Evolutionary conservation across 2,329 filamentous ascomycete genomes (phyloP), one percentile per base, ranked within the genome.

Genomic region (Pyricularia sp.): DNA sequence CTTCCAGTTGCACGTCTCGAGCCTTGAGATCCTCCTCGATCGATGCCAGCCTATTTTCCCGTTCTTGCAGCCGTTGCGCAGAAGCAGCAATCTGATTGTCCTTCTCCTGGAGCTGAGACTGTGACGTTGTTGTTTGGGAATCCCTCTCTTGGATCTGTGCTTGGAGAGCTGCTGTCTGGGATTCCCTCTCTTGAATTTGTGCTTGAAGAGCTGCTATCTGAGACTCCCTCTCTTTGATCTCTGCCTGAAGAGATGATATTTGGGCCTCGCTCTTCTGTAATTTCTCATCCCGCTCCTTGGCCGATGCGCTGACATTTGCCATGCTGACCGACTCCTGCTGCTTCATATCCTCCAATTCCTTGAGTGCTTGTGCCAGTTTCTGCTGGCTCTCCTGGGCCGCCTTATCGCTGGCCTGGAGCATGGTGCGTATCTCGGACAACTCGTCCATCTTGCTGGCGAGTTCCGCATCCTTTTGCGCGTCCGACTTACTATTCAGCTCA

Each of bases 401-500:
- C 65, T 71, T 69, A 66, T 78, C 76, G 12, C 73, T 70, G 19
- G 67, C 70, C 33, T 72, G 71, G 49, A 75, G 69, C 64, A 72
- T 67, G 31, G 67, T 65, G 31, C 71, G 70, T 31, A 71, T 71
- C 53, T 72, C 69, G 44, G 84, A 79, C 7, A 89, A 72, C 69
- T 88, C 82, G 19, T 82, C 80, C 64, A 81, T 78, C 70, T 84
- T 86, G 62, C 79, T 74, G 28, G 82, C 78, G n/a, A 90, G 74
- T 67, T 89, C 84, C 55, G 82, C 82, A 69, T 89, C 87, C 71
- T 87, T 85, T 67, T 87, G 82, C 24, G 84, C 81, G 69, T 96
- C 91, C 1, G 91, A 92, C 72, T 93, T 93, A 78, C 83, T 92
- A 76, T 96, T 96, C 65, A 97, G 83, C 72, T 96, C 91, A 66